These are phyloP conservation scores for Dryas alaskensis DNA, from an alignment of 306 rosid genomes.

Conservation along the genomic window DNA sequence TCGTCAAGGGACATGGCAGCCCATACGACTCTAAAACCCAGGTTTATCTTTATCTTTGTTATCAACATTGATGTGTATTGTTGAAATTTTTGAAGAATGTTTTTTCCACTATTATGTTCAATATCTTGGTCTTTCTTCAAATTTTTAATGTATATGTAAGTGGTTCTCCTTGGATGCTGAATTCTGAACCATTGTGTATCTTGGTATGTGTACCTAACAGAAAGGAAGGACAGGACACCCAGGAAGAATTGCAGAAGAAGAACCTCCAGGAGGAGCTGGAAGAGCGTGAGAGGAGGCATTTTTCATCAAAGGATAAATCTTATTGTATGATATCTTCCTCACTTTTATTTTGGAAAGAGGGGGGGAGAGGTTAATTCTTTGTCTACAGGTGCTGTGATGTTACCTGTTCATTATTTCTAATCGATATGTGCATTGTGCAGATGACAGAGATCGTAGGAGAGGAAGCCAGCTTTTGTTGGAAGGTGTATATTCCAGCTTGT, in stretches of 20 bases:
- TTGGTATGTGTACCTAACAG: conserved; percentile 31
- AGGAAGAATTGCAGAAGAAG: conserved; percentile 78
- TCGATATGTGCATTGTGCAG: conserved; percentile 43
- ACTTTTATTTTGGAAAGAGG: not conserved
- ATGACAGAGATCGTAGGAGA: conserved; percentile 86
- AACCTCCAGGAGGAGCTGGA: conserved; percentile 86
- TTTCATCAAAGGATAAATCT: conserved; percentile 79
- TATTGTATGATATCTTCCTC: conserved; percentile 45
- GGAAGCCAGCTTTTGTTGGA: conserved; percentile 68
- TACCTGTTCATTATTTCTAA: conserved; percentile 4
- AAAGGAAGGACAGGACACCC: conserved; percentile 88
- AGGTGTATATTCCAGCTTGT: conserved; percentile 45
- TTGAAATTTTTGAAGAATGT: too few relatives aligned
- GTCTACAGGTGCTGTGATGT: not conserved
- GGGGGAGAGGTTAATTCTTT: not conserved
- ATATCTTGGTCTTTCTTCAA: not conserved
- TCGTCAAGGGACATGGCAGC: conserved; percentile 90
- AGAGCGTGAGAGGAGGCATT: conserved; percentile 89
- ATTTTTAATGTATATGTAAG: not conserved
- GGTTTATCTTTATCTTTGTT: conserved; percentile 32
- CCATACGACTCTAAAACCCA: conserved; percentile 80
- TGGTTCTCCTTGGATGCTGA: not conserved
- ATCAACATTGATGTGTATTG: not conserved
- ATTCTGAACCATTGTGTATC: not conserved
- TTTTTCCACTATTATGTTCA: not conserved